Conservation (phyloP, 2,329 filamentous ascomycete genomes). For the Ophiocordyceps robertsii region DNA sequence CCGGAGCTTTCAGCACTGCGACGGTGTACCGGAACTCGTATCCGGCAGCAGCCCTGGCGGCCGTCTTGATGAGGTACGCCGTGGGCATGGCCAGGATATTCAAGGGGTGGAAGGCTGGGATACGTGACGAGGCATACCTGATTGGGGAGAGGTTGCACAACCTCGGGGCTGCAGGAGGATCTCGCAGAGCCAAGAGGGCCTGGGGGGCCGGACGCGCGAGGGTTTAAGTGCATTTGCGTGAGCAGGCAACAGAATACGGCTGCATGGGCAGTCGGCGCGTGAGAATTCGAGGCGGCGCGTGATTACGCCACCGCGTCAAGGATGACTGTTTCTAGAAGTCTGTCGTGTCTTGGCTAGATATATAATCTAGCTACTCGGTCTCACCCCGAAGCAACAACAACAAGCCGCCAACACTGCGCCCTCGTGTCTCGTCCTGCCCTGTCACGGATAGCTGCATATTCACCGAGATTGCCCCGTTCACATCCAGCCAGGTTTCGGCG, state of each 20-base stretch:
- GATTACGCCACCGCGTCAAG: no score
- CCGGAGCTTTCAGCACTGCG: constrained; percentile 14
- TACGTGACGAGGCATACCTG: constrained; percentile 89
- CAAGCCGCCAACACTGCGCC: no score
- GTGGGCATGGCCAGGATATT: constrained; percentile 48
- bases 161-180: constrained; percentile 46
- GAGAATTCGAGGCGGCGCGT: no score
- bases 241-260: neutral
- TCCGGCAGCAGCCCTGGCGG: constrained; percentile 44
- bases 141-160: constrained; percentile 94
- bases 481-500: no score
- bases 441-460: no score
- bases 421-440: no score
- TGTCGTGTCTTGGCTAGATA: no score
- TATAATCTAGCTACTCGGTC: no score
- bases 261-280: no score
- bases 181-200: constrained; percentile 18
- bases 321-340: no score
- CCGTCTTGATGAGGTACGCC: constrained; percentile 26
- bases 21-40: constrained; percentile 51
- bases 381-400: no score
- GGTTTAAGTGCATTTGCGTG: neutral
- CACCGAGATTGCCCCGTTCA: no score
- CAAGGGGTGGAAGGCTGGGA: constrained; percentile 62
- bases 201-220: constrained; percentile 19